A percentile compares a stretch with the other conserved stretches of the same genome.
Evolutionary conservation across 805 yeast genomes (phyloP).

Genomic region (Isabelozyma rhagii): DNA sequence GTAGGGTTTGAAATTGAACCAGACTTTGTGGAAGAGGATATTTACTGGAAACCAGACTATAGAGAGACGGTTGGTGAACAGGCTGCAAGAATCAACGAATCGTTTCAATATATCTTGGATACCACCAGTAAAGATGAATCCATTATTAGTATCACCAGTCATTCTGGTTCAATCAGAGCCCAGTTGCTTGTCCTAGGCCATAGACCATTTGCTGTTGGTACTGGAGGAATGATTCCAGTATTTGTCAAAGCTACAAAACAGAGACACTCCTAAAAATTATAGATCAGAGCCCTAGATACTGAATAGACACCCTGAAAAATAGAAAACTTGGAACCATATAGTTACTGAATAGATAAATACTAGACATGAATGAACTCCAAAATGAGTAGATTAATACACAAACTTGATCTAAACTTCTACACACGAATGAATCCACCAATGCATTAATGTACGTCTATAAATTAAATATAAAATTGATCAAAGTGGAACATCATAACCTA

Average conservation of each 20-base stretch:
- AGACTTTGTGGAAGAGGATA: conserved; percentile 46
- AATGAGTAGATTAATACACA: background rate
- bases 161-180: conserved; percentile 49
- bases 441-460: conserved; percentile 2
- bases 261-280: background rate
- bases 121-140: conserved; percentile 14
- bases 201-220: conserved; percentile 44
- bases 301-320: background rate
- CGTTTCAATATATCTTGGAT: conserved; percentile 34
- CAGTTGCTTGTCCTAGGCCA: conserved; percentile 47
- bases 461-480: conserved; percentile 4
- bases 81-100: conserved; percentile 30
- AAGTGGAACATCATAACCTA: conserved; percentile 27
- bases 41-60: conserved; percentile 34
- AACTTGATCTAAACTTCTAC: too few species aligned
- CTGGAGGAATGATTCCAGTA: conserved; percentile 58
- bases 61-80: conserved; percentile 42
- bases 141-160: conserved; percentile 44
- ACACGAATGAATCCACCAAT: background rate
- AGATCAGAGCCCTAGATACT: background rate
- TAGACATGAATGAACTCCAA: too few species aligned
- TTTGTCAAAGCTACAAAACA: conserved; percentile 42
- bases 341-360: too few species aligned
- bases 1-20: conserved; percentile 40
- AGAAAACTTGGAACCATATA: too few species aligned